Conservation (phyloP, 176 grass and related monocot species). For the Triticum monococcum region DNA sequence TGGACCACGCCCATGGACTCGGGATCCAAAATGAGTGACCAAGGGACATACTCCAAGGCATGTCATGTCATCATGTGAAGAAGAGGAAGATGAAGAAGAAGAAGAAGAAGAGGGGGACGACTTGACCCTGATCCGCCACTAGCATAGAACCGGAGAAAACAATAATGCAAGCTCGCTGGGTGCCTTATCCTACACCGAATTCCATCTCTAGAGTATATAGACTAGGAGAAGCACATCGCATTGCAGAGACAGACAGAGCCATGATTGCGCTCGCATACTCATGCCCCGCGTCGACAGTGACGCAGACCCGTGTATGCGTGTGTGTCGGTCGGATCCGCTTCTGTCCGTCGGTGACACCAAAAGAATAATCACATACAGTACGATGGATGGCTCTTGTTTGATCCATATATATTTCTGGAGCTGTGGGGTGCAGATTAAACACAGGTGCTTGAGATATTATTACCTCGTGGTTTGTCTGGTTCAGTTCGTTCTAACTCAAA, state of each 20-base stretch:
- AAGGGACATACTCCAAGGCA: background rate
- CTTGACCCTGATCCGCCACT: background rate
- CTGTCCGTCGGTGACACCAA: conserved; percentile 18
- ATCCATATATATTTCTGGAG: background rate
- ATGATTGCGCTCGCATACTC: conserved; percentile 17
- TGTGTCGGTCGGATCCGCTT: background rate
- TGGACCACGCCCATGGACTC: background rate
- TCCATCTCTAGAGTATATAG: background rate
- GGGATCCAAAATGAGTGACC: background rate
- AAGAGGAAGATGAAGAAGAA: background rate
- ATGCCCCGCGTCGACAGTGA: conserved; percentile 11
- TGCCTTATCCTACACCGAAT: background rate
- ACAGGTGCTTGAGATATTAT: background rate
- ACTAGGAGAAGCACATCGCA: background rate
- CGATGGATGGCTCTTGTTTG: too few relatives aligned
- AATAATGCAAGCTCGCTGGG: background rate
- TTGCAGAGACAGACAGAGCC: background rate
- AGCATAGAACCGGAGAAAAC: too few relatives aligned
- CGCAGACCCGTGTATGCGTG: background rate
- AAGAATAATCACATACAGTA: background rate
- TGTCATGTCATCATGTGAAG: background rate
- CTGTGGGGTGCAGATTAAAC: background rate
- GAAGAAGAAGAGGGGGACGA: background rate
- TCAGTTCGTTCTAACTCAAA: background rate
- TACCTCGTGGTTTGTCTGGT: background rate